Evolutionary conservation across 805 yeast genomes (phyloP), one percentile per base, ranked within the genome.

Genomic region (Candida khao-thaluensis): DNA sequence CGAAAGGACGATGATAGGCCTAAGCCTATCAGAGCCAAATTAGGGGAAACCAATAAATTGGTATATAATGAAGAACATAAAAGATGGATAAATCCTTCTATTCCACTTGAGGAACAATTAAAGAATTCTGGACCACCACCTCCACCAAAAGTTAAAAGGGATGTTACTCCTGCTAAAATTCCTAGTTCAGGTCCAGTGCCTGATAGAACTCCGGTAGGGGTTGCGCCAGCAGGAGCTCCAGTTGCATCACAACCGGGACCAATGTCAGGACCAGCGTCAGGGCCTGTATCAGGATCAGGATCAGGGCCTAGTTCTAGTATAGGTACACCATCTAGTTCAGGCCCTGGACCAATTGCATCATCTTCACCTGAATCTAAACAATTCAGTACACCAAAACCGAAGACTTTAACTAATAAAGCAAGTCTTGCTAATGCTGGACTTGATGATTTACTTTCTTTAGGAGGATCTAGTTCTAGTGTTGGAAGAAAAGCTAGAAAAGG

Each of bases 71-170:
- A 86, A 51, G 79, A 84, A 43, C 73, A 84, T 54, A 81, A 83
- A 57, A 76, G 96, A 53, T 93, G 97, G 96, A 78, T 93, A 37
- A 82, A 87, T 54, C 77, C 76, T 40, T 76, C 79, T 45, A 79
- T 77, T 3, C 76, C 81, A 17, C 69, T 75, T 35, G 93, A 78
- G 54, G 90, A 83, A 35, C 81, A 81, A 51, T 62, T 71, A 37
- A 69, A 66, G 34, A 62, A 69, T 5, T 60, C 77, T 1, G 72
- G 77, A 3, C 79, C 82, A 2, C 82, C 91, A 2, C 91, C 96
- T 4, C 93, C 95, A 3, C 72, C 73, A 7, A 52, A 57, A 35
- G 57, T 52, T 52, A 66, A 56, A 47, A 59, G 60, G 38, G 48
- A 49, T 14, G 42, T 51, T 16, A 27, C 41, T n/a, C 47, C 56